Evolutionary conservation across 2,329 filamentous ascomycete genomes (phyloP).

Genomic region (Aspergillus sp.): DNA sequence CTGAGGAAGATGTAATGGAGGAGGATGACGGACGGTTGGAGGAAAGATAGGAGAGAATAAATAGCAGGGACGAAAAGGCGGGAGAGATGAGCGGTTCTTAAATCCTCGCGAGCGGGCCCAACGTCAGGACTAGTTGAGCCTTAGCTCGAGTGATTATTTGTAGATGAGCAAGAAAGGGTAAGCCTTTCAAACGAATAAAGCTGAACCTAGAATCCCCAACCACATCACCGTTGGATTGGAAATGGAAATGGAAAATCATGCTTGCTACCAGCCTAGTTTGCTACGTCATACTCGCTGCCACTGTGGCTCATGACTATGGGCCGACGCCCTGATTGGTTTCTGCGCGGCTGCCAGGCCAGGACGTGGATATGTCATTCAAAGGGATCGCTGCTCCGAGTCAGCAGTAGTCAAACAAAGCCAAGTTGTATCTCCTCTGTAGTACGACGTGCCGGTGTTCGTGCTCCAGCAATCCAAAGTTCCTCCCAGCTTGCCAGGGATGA

Average conservation of each 20-base stretch:
- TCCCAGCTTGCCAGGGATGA: not conserved
- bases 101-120: slow-evolving; percentile 11
- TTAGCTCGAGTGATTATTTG: slow-evolving; percentile 12
- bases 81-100: slow-evolving; percentile 11
- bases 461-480: not conserved
- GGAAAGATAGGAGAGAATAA: not conserved
- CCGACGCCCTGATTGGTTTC: slow-evolving; percentile 1
- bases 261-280: slow-evolving; percentile 1
- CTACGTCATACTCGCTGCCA: slow-evolving; percentile 25
- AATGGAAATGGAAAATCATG: slow-evolving; percentile 12
- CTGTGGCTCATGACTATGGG: slow-evolving; percentile 22
- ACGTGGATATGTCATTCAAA: slow-evolving; percentile 7
- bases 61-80: not conserved
- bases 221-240: slow-evolving; percentile 7
- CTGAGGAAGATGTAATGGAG: slow-evolving; percentile 18
- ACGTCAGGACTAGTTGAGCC: not conserved
- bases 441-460: too few species aligned
- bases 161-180: not conserved
- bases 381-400: not conserved
- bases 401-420: not conserved
- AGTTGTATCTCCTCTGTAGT: too few species aligned
- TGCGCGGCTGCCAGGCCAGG: not conserved
- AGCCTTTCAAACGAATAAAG: not conserved
- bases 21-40: slow-evolving; percentile 3
- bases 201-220: not conserved